phyloP scores from a whole-genome alignment of 1,139 yeast species.

The Candida albicans region DNA sequence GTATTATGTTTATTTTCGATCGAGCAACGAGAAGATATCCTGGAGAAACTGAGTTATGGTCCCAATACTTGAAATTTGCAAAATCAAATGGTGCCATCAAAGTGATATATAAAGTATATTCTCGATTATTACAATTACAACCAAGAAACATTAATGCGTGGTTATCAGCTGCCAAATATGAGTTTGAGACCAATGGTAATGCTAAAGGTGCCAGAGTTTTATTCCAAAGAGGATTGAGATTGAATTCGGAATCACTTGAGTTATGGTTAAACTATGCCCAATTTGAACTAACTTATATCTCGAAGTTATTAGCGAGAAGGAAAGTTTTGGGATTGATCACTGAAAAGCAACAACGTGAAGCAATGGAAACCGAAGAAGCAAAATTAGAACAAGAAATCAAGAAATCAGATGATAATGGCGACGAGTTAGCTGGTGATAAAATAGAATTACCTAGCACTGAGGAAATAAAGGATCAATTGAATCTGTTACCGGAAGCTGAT shows the following conservation, averaged over 20 bases:
- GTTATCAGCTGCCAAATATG: constrained; percentile 94
- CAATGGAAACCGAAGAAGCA: constrained; percentile 43
- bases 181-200: constrained; percentile 83
- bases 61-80: constrained; percentile 70
- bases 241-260: constrained; percentile 70
- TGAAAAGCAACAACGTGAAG: constrained; percentile 65
- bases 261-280: constrained; percentile 88
- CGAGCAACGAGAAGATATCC: constrained; percentile 83
- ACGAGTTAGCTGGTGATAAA: constrained; percentile 36
- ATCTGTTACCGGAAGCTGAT: constrained; percentile 82
- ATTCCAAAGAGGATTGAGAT: constrained; percentile 81
- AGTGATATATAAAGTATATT: constrained; percentile 78
- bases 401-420: constrained; percentile 28
- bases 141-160: constrained; percentile 91
- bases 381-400: constrained; percentile 24
- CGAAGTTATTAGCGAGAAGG: constrained; percentile 81
- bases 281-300: constrained; percentile 81
- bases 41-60: constrained; percentile 76
- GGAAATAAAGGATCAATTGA: constrained; percentile 60
- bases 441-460: constrained; percentile 56
- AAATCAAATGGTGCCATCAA: constrained; percentile 73
- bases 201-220: constrained; percentile 86
- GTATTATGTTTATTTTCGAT: constrained; percentile 81
- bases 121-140: constrained; percentile 77
- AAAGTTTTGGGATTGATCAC: constrained; percentile 76